Evolutionary conservation across 2,329 filamentous ascomycete genomes (phyloP).

Genomic region (Rasamsonia emersonii): DNA sequence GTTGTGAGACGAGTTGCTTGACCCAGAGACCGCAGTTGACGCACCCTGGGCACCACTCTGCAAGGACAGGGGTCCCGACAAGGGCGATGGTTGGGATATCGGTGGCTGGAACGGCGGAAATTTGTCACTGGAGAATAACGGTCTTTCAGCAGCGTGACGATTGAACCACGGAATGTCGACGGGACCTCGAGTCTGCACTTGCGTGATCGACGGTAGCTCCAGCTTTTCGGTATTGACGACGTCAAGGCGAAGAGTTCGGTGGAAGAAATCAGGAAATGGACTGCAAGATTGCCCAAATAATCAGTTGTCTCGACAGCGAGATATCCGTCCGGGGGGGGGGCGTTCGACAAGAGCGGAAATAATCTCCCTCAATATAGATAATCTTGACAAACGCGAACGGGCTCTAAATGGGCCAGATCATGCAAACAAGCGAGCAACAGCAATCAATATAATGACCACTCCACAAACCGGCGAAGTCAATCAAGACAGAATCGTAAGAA

Average conservation of each 20-base stretch:
- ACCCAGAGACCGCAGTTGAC: conserved; percentile 36
- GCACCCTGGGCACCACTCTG: conserved; percentile 66
- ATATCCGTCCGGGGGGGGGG: no score
- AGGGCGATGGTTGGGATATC: conserved; percentile 54
- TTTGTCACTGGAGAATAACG: conserved; percentile 63
- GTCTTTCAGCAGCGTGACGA: conserved; percentile 55
- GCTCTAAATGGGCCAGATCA: no score
- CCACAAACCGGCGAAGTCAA: conserved; percentile 6
- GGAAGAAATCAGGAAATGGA: conserved; percentile 5
- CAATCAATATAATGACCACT: no score
- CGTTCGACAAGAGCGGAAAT: no score
- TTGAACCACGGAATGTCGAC: conserved; percentile 64
- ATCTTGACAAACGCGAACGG: no score
- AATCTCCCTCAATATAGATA: no score
- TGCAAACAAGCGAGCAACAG: no score
- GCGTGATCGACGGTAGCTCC: conserved; percentile 82
- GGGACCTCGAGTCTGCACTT: conserved; percentile 71
- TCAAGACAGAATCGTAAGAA: conserved; percentile 12
- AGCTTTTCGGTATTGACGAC: conserved; percentile 68
- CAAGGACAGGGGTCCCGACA: conserved; percentile 65
- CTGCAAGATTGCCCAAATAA: background rate
- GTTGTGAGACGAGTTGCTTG: conserved; percentile 42
- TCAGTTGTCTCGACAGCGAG: conserved; percentile 6
- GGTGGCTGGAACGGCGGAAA: conserved; percentile 63
- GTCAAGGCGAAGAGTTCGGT: conserved; percentile 13